Conservation (phyloP, 1,284 basidiomycete species). For the Marasmius fiardii region DNA sequence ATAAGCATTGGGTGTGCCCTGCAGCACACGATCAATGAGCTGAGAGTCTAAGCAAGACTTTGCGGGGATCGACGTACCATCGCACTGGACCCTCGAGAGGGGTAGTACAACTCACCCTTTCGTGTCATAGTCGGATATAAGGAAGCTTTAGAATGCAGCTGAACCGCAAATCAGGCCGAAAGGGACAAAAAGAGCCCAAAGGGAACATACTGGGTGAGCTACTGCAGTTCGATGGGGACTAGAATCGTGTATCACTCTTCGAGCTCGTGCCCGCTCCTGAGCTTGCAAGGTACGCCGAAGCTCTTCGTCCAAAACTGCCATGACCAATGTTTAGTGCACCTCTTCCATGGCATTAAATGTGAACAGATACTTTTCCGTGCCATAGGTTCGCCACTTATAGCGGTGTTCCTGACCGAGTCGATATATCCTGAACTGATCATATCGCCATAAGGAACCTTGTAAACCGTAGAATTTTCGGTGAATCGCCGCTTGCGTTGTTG, state of each 20-base stretch:
- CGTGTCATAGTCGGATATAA: background rate
- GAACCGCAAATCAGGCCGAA: background rate
- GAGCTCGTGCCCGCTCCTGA: constrained; percentile 4
- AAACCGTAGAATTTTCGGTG: background rate
- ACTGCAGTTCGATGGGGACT: constrained; percentile 1
- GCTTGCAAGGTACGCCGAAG: constrained; percentile 5
- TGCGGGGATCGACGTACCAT: too few species aligned
- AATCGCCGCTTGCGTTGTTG: background rate
- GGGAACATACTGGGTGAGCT: background rate
- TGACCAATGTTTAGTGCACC: too few species aligned
- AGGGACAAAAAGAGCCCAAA: background rate
- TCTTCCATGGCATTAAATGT: background rate
- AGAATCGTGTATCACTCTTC: background rate
- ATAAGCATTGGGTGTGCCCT: too few species aligned
- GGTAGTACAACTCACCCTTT: background rate
- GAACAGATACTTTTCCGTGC: background rate
- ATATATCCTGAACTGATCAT: background rate
- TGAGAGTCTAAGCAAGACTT: too few species aligned
- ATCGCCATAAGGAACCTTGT: background rate
- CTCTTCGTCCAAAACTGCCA: constrained; percentile 1
- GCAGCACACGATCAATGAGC: too few species aligned
- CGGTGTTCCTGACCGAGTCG: background rate
- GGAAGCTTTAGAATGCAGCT: background rate
- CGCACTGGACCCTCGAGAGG: background rate
- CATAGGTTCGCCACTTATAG: background rate